phyloP scores from a whole-genome alignment of 352 stramenopile genomes.

The Phytophthora pisi region DNA sequence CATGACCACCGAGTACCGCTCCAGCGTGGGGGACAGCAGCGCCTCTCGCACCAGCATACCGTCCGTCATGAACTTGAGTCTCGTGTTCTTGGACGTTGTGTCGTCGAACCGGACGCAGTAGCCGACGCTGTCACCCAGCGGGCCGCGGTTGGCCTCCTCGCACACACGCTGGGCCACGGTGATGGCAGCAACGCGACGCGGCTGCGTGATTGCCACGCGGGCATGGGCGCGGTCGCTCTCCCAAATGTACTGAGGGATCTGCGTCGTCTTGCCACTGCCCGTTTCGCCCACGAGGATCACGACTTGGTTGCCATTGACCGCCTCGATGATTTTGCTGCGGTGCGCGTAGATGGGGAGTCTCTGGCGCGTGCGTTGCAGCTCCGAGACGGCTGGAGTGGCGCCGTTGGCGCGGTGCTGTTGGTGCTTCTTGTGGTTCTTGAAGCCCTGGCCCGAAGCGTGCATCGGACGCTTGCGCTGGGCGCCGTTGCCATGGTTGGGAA shows the following conservation, averaged over 20 bases:
- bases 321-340: constrained; percentile 70
- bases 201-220: constrained; percentile 84
- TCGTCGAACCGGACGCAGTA: constrained; percentile 96
- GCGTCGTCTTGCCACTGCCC: constrained; percentile 91
- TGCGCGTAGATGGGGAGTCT: constrained; percentile 79
- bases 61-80: constrained; percentile 95
- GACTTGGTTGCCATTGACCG: constrained; percentile 68
- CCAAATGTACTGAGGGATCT: constrained; percentile 89
- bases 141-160: constrained; percentile 57
- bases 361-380: constrained; percentile 67
- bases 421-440: constrained; percentile 41
- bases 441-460: constrained; percentile 10
- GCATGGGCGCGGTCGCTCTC: constrained; percentile 53
- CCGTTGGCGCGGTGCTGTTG: constrained; percentile 13
- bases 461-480: constrained; percentile 35
- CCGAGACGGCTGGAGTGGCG: constrained; percentile 27
- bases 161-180: constrained; percentile 84
- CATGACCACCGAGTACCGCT: constrained; percentile 84
- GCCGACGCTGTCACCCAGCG: constrained; percentile 78
- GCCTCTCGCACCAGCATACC: constrained; percentile 92
- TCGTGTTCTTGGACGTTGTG: constrained; percentile 83
- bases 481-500: constrained; percentile 8
- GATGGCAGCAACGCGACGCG: constrained; percentile 81
- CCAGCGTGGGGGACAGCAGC: constrained; percentile 71
- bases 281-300: constrained; percentile 91